Percentiles rank a stretch among this genome's conserved stretches.
These are phyloP conservation scores for Borovskyia barvae DNA, from an alignment of 208 protist species.

Conservation along the genomic window DNA sequence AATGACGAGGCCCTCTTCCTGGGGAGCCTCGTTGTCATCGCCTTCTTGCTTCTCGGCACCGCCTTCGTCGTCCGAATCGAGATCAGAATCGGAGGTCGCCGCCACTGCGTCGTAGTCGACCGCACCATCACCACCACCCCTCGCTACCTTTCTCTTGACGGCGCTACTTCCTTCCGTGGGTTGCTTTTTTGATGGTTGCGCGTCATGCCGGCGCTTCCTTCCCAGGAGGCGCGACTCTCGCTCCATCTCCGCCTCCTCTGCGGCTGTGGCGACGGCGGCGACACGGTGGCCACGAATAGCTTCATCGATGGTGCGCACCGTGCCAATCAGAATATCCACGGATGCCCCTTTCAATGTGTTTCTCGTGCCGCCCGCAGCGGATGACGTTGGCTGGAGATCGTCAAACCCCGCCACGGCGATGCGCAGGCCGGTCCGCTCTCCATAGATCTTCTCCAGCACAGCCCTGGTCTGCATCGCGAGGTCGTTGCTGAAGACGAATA, in stretches of 20 bases:
- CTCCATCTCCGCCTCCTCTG: slow-evolving; percentile 36
- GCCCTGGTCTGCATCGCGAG: slow-evolving; percentile 81
- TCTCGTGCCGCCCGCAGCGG: neutral
- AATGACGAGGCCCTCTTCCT: slow-evolving; percentile 22
- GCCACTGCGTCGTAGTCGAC: slow-evolving; percentile 15
- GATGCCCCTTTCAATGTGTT: neutral
- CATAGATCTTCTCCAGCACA: slow-evolving; percentile 76
- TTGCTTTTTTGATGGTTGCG: neutral
- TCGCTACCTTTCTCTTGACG: neutral
- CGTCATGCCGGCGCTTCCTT: slow-evolving; percentile 14
- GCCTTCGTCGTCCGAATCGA: slow-evolving; percentile 27
- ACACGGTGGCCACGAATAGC: slow-evolving; percentile 63
- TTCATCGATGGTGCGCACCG: slow-evolving; percentile 64
- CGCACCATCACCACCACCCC: slow-evolving; percentile 6
- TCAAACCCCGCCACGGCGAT: slow-evolving; percentile 77
- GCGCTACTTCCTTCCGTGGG: neutral
- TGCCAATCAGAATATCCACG: slow-evolving; percentile 78
- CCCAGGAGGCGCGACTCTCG: slow-evolving; percentile 15
- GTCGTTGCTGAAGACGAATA: slow-evolving; percentile 90
- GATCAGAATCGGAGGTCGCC: too few relatives aligned
- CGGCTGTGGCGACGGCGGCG: slow-evolving; percentile 30
- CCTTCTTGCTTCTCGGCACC: slow-evolving; percentile 25
- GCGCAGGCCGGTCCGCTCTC: slow-evolving; percentile 26
- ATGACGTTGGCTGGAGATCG: slow-evolving; percentile 21
- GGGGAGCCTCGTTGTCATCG: neutral